Evolutionary conservation across 2,329 filamentous ascomycete species (phyloP).

Genomic region (Cladobotryum protrusum): DNA sequence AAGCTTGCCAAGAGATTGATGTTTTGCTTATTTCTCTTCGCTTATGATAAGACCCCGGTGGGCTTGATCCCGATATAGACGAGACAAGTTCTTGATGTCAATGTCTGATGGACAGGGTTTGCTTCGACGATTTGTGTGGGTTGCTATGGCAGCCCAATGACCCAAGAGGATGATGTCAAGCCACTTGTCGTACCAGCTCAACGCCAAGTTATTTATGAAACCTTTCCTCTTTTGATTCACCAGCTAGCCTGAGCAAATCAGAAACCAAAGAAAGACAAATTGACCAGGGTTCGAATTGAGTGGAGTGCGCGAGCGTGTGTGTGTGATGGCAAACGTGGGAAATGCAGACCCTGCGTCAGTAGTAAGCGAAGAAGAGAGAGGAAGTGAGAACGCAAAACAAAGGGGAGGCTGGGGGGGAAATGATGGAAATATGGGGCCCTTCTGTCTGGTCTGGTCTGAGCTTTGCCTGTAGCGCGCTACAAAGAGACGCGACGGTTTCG

Average conservation of each 20-base stretch:
- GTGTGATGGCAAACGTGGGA: background rate
- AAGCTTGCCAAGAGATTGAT: background rate
- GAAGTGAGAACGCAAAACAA: constrained; percentile 3
- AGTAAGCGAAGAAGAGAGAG: background rate
- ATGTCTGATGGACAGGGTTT: background rate
- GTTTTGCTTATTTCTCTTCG: background rate
- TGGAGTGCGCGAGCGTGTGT: background rate
- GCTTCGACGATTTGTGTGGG: background rate
- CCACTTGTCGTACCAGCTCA: background rate
- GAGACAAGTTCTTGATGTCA: background rate
- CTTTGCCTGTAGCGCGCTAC: constrained; percentile 14
- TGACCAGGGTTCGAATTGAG: background rate
- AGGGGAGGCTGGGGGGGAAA: constrained; percentile 9
- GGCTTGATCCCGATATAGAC: background rate
- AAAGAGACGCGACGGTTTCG: constrained; percentile 22
- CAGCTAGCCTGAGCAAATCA: too few relatives aligned
- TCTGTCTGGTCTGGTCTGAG: constrained; percentile 4
- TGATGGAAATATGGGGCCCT: constrained; percentile 7
- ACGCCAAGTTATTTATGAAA: too few relatives aligned
- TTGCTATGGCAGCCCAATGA: background rate
- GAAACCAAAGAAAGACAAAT: too few relatives aligned
- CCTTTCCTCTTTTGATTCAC: too few relatives aligned
- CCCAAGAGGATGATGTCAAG: background rate
- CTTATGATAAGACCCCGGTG: background rate
- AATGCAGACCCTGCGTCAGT: constrained; percentile 1